Evolutionary conservation across 768 basidiomycete species (phyloP).

Genomic region (Lentinula sp.): DNA sequence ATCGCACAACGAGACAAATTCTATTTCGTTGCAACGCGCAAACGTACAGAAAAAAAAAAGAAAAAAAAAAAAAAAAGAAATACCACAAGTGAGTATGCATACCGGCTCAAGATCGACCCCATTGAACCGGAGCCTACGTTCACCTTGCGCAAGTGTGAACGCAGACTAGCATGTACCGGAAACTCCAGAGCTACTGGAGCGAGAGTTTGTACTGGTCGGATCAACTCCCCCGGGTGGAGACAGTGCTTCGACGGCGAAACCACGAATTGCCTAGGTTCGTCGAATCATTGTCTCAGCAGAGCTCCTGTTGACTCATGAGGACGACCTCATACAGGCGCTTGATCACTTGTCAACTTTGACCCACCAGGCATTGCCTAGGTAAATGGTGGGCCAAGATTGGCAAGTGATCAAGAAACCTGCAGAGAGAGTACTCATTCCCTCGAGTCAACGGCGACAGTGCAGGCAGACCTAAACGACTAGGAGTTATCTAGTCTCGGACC

Average conservation of each 20-base stretch:
- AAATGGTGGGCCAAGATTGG: not conserved
- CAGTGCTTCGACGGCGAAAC: not conserved
- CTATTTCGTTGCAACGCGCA: too few species aligned
- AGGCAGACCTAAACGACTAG: not conserved
- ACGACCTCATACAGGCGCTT: not conserved
- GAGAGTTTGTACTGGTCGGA: not conserved
- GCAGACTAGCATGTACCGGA: not conserved
- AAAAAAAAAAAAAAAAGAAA: not conserved
- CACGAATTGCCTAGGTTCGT: not conserved
- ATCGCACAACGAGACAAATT: too few species aligned
- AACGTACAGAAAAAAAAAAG: not conserved
- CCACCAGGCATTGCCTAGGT: not conserved
- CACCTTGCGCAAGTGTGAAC: not conserved
- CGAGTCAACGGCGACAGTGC: not conserved
- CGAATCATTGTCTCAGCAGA: not conserved
- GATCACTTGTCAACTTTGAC: not conserved
- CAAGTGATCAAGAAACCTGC: not conserved
- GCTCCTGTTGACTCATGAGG: not conserved
- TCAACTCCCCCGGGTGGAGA: not conserved
- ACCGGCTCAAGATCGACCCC: not conserved
- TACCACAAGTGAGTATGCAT: not conserved
- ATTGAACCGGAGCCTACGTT: not conserved
- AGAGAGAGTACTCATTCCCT: not conserved
- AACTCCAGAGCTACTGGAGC: not conserved
- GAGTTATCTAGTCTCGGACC: not conserved